Evolutionary conservation across 371 early-diverging fungal genomes (phyloP), one percentile per base, ranked within the genome.

Genomic region (Rhizopus delemar): DNA sequence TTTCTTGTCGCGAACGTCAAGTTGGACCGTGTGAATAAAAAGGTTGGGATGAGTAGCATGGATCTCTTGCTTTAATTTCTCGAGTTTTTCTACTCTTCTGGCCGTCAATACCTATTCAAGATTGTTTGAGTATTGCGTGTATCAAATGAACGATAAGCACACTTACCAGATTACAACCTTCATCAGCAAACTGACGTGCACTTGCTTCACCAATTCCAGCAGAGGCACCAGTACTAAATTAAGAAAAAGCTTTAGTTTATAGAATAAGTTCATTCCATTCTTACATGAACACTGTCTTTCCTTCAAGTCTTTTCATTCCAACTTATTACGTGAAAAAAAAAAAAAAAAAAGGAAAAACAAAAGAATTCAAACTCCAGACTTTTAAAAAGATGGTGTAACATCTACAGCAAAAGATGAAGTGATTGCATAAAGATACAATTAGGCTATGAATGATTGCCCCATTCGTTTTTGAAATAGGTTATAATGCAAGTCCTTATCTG

Each of bases 151-250:
- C 2, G 9, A 39, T 7, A 39, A 9, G 29, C 3, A 0, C 11
- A 7, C n/a, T 60, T 78, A 85, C 86, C 60, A 96, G 65, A 66
- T 94, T 85, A 53, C 90, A 83, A 34, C 92, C 93, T 32, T 83
- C 85, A 12, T 78, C 77, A 15, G 97, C 97, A 74, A 93, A 97
- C 62, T 91, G 90, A 43, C 82, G 75, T 7, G 96, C 95, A 60
- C 85, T 86, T 7, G 92, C 90, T 56, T 86, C 86, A 54, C 96
- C 96, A 55, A 96, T 96, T 41, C 96, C 96, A 5, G 94, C 82
- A 7, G 88, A 87, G 16, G 96, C 95, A n/a, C 97, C 96, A n/a
- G 96, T 95, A 55, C 90, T 90, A 62, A 22, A 22, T 56, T 12
- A 28, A 29, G 31, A 34, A 41, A 49, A 56, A 3, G n/a, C 13